A percentile compares a stretch with the other conserved stretches of the same genome.
Conservation (phyloP, 1,139 yeast species). For the Debaryomyces singareniensis region DNA sequence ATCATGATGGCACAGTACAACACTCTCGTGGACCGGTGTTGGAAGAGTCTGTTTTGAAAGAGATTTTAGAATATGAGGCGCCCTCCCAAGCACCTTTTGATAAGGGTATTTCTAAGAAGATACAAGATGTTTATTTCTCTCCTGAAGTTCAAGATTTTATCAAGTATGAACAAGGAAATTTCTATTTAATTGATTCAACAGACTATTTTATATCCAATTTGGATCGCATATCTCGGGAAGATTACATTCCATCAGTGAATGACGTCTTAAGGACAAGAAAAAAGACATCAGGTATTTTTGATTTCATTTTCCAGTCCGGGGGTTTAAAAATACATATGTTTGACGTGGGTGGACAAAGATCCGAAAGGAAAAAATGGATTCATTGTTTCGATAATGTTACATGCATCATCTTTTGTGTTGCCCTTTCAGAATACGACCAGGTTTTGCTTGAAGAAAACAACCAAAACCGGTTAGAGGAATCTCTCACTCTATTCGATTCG, state of each 20-base stretch:
- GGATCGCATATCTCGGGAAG: slow-evolving; percentile 51
- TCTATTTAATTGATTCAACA: slow-evolving; percentile 85
- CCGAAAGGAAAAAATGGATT: slow-evolving; percentile 92
- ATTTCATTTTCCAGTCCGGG: slow-evolving; percentile 68
- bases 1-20: slow-evolving; percentile 1
- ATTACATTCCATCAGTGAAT: slow-evolving; percentile 65
- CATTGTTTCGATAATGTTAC: slow-evolving; percentile 94
- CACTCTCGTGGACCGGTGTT: slow-evolving; percentile 13
- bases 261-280: slow-evolving; percentile 86
- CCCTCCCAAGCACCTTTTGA: slow-evolving; percentile 45
- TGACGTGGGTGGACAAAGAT: slow-evolving; percentile 93
- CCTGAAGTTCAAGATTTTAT: slow-evolving; percentile 55
- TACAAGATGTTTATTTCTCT: slow-evolving; percentile 45
- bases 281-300: slow-evolving; percentile 90
- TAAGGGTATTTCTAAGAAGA: slow-evolving; percentile 36
- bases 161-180: slow-evolving; percentile 59
- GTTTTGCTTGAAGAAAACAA: slow-evolving; percentile 70
- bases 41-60: slow-evolving; percentile 38
- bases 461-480: slow-evolving; percentile 82
- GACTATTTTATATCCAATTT: slow-evolving; percentile 69
- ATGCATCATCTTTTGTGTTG: slow-evolving; percentile 81
- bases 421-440: slow-evolving; percentile 87
- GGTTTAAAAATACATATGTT: slow-evolving; percentile 71
- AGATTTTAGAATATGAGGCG: slow-evolving; percentile 41
- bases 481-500: slow-evolving; percentile 78